Evolutionary conservation across 495 filamentous ascomycete genomes (phyloP), one percentile per base, ranked within the genome.

Genomic region (Hypoxylon crocopeplum): DNA sequence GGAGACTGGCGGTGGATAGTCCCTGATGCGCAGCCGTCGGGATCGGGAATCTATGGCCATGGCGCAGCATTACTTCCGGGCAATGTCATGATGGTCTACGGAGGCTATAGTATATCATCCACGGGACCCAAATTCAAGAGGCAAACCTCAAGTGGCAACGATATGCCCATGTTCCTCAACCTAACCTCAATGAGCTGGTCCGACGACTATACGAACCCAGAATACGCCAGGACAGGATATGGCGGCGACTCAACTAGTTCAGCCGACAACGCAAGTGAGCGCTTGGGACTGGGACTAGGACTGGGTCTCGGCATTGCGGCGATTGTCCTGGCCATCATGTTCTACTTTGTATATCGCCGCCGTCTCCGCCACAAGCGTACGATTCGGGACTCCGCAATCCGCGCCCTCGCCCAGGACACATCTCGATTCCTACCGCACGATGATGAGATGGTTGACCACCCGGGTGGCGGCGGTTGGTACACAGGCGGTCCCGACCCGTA

Each of bases 21-120:
- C 5, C 90, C 90, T 0, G 72, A 82, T 1, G 54, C 70, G 1
- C 72, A 78, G 44, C 82, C 81, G 5, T 63, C 77, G 2, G 74
- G 69, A 2, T 47, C 63, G 8, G 92, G 91, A 0, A 75, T 95
- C 2, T 95, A 89, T 67, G 93, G 93, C 3, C 93, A 98, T 70
- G 93, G 88, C 2, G 90, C 91, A 3, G 82, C 78, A 4, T 83
- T 97, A 79, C 81, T 98, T 12, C 87, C 90, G 15, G 93, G 92
- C 1, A 89, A 87, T 57, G 82, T 96, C 0, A 91, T 98, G 89
- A 90, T 97, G 88, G 75, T 96, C 21, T 81, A 86, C 37, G 93
- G 93, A 12, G 93, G 93, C 1, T 92, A 89, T 57, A 76, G 66
- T 7, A 95, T 96, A 49, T 72, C 83, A 6, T 64, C 74, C 13